Evolutionary conservation across 176 grass and related monocot genomes (phyloP).

Genomic region (Guadua angustifolia): DNA sequence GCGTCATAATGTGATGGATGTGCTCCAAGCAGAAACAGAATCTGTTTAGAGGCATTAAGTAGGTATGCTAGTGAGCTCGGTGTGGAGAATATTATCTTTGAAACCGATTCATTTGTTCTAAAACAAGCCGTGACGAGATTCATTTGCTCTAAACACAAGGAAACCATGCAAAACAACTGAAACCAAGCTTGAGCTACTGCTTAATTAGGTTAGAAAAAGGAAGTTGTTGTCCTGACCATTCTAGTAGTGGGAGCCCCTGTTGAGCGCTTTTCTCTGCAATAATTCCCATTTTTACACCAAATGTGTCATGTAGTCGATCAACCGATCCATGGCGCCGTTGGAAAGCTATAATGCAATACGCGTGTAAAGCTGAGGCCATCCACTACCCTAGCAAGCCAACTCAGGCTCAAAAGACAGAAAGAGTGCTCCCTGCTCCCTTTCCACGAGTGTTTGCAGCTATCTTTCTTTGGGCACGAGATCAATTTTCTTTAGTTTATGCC

Average conservation of each 20-base stretch:
- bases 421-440: background rate
- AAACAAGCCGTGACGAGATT: no score
- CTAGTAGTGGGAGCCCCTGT: background rate
- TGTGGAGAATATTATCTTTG: no score
- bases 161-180: background rate
- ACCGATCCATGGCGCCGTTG: background rate
- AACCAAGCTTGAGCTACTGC: background rate
- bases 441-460: background rate
- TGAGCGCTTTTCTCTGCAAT: background rate
- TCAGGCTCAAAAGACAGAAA: background rate
- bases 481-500: background rate
- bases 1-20: no score
- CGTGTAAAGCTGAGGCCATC: conserved; percentile 35
- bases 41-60: no score
- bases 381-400: background rate
- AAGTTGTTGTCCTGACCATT: background rate
- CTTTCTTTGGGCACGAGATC: background rate
- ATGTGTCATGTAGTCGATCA: background rate
- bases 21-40: no score
- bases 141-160: background rate
- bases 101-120: no score
- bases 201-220: background rate
- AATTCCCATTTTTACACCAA: background rate
- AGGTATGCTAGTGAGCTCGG: no score
- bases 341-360: background rate